These are phyloP conservation scores for Malassezia yamatoensis DNA, from an alignment of 1,284 basidiomycete genomes.

Conservation along the genomic window DNA sequence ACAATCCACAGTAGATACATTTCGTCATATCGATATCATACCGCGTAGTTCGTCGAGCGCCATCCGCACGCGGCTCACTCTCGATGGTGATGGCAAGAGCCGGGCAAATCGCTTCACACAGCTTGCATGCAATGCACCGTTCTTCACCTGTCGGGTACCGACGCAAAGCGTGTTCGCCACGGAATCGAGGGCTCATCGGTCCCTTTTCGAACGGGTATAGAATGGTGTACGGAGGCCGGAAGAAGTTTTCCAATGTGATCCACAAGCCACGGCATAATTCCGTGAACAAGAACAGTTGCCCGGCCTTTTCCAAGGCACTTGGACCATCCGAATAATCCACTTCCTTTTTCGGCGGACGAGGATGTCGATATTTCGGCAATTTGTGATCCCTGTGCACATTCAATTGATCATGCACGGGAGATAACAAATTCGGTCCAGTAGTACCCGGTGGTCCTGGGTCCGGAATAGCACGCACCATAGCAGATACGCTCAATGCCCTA, in stretches of 20 bases:
- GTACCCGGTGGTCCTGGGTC: neutral
- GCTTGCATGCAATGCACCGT: conserved; percentile 96
- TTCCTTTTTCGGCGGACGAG: conserved; percentile 15
- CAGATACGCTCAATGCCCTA: conserved; percentile 3
- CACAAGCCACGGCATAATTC: conserved; percentile 97
- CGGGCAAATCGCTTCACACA: conserved; percentile 98
- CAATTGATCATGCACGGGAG: conserved; percentile 16
- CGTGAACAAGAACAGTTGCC: conserved; percentile 94
- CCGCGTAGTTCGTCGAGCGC: conserved; percentile 90
- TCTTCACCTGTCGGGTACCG: conserved; percentile 97
- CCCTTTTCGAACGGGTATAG: conserved; percentile 74
- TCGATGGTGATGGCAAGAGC: conserved; percentile 99
- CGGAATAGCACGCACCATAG: conserved; percentile 3
- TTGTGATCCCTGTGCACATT: conserved; percentile 11
- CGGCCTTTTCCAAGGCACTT: conserved; percentile 66
- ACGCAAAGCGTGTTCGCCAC: conserved; percentile 96
- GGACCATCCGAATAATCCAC: conserved; percentile 58
- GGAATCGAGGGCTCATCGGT: conserved; percentile 90
- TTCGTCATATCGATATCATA: conserved; percentile 89
- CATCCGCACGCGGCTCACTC: conserved; percentile 87
- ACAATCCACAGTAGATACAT: conserved; percentile 48
- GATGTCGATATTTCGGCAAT: conserved; percentile 1
- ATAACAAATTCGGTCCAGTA: conserved; percentile 10
- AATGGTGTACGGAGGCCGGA: conserved; percentile 95
- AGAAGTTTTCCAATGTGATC: conserved; percentile 97